Base-by-base conservation (phyloP, 2,329 filamentous ascomycete genomes). In the Neonectria coccinea region DNA sequence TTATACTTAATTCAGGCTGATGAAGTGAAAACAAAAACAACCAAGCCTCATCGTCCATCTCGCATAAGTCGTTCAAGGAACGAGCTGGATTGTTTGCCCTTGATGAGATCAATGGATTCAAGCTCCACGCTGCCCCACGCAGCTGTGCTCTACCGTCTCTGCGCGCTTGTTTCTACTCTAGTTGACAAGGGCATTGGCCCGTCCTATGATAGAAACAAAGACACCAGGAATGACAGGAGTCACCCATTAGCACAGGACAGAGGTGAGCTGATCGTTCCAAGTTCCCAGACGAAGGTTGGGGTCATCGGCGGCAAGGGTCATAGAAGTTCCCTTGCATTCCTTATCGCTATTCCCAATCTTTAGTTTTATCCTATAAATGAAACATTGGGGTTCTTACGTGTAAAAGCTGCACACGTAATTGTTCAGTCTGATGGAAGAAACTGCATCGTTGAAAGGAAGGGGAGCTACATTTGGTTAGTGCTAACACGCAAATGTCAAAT, bases 371-470 rank as follows among this genome's bases (percentile, higher is more conserved):
- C 42, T 45, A 10, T 7, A 45, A 22, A 45, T 45, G n/a, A 45
- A 45, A 20, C 12, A 45, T 22, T 45, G 42, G 8, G n/a, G 42
- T 16, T 45, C 42, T 45, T 45, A 45, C 42, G 42, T 45, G 42
- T 45, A 45, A 22, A 45, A 45, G 42, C 42, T 45, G 42, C 42
- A 45, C 10, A 45, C 42, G 42, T 45, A 45, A 12, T 5, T 5
- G 5, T 45, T 45, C 42, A 45, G 12, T 45, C 12, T 45, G 42
- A 45, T 12, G 42, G 42, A 45, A 8, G 42, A 45, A 45, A 45
- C 18, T 45, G 42, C 42, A 45, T 45, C 42, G 42, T 45, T 45
- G 42, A 45, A 45, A 45, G 42, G 42, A 45, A 45, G 42, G 18
- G 4, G 1, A 4, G 42, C 42, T 45, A 22, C 18, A 45, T 45